A percentile compares a stretch with the other conserved stretches of the same genome.
These are phyloP conservation scores for Russula foetens DNA, from an alignment of 768 basidiomycete genomes.

Conservation along the genomic window DNA sequence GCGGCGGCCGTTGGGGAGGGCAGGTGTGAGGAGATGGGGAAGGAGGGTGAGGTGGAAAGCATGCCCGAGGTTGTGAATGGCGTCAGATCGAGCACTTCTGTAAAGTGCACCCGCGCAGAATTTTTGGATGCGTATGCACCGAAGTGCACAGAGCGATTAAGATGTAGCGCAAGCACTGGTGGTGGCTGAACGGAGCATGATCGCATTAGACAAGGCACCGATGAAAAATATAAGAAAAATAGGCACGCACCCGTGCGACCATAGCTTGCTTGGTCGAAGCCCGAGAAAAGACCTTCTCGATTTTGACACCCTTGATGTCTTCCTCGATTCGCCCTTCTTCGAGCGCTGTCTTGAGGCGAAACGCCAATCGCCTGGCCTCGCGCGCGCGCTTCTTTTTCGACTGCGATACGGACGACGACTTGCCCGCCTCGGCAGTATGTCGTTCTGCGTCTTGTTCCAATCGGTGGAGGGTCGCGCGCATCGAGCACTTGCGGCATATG, in stretches of 20 bases:
- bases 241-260: slow-evolving; percentile 75
- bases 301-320: slow-evolving; percentile 68
- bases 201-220: not conserved
- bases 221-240: not conserved
- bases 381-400: slow-evolving; percentile 73
- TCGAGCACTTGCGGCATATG: slow-evolving; percentile 85
- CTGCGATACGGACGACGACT: slow-evolving; percentile 42
- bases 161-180: slow-evolving; percentile 76
- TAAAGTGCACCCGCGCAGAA: slow-evolving; percentile 69
- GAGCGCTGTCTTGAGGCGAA: slow-evolving; percentile 51
- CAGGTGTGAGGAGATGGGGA: slow-evolving; percentile 56
- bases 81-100: slow-evolving; percentile 83
- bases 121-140: slow-evolving; percentile 78
- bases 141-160: slow-evolving; percentile 85
- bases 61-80: slow-evolving; percentile 79
- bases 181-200: slow-evolving; percentile 53
- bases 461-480: slow-evolving; percentile 64
- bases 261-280: slow-evolving; percentile 87
- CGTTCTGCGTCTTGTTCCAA: slow-evolving; percentile 55
- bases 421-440: slow-evolving; percentile 31
- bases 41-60: slow-evolving; percentile 60
- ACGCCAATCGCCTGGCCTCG: slow-evolving; percentile 60
- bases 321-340: slow-evolving; percentile 76
- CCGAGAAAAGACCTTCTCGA: slow-evolving; percentile 68
- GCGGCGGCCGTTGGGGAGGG: slow-evolving; percentile 50